phyloP scores from a whole-genome alignment of 257 asterid genomes.

The Phtheirospermum japonicum region DNA sequence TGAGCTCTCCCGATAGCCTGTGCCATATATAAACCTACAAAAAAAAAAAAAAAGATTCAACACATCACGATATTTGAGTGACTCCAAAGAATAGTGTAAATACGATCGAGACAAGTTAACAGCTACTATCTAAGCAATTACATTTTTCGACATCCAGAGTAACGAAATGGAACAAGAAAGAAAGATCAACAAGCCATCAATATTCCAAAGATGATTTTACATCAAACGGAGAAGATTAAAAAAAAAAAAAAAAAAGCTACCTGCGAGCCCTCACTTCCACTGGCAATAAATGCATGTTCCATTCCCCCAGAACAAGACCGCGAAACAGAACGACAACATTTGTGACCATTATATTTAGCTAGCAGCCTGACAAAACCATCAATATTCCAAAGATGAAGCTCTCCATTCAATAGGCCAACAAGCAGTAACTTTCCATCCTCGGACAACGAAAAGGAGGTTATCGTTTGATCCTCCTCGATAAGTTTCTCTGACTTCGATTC shows the following conservation, averaged over 20 bases:
- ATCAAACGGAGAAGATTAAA: background rate
- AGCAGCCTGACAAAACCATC: conserved; percentile 46
- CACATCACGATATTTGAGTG: background rate
- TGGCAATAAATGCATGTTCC: conserved; percentile 65
- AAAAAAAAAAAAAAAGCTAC: conserved; percentile 21
- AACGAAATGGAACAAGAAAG: background rate
- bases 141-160: background rate
- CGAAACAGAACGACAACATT: conserved; percentile 57
- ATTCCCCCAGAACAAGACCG: conserved; percentile 77
- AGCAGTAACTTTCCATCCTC: conserved; percentile 57
- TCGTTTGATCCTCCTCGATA: conserved; percentile 60
- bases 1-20: conserved; percentile 54
- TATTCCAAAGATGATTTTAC: too few species aligned
- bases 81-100: background rate
- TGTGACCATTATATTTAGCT: conserved; percentile 60
- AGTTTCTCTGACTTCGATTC: conserved; percentile 55
- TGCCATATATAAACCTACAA: conserved; percentile 79
- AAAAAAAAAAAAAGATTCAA: background rate
- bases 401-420: conserved; percentile 56
- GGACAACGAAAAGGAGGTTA: conserved; percentile 59
- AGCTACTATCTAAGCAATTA: background rate
- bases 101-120: background rate
- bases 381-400: conserved; percentile 76
- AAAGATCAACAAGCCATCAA: background rate
- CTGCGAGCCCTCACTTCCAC: conserved; percentile 86